Evolutionary conservation across 2,329 filamentous ascomycete genomes (phyloP).

Genomic region (Fusarium lateritium): DNA sequence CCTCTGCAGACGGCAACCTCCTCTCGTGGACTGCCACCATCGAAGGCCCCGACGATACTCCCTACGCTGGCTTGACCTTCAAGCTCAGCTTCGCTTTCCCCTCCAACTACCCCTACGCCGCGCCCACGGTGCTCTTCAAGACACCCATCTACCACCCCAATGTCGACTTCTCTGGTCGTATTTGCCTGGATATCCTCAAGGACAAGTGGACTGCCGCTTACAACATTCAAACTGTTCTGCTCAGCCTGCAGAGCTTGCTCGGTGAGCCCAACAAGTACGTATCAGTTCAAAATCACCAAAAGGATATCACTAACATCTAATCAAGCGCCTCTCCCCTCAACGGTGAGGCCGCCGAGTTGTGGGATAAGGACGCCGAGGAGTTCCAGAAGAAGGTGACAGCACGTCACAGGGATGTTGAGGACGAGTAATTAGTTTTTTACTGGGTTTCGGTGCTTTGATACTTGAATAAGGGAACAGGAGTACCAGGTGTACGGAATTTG

Average conservation of each 20-base stretch:
- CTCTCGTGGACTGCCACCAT: constrained; percentile 96
- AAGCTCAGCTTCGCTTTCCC: constrained; percentile 95
- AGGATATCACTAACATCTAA: constrained; percentile 39
- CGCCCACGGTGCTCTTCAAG: constrained; percentile 95
- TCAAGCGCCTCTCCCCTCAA: constrained; percentile 91
- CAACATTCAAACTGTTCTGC: constrained; percentile 92
- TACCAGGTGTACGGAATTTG: constrained; percentile 54
- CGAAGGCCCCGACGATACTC: constrained; percentile 89
- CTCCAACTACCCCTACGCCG: constrained; percentile 90
- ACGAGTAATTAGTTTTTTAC: constrained; percentile 62
- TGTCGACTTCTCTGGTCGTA: constrained; percentile 95
- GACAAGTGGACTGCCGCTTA: constrained; percentile 99
- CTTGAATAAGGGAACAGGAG: constrained; percentile 59
- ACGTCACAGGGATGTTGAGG: constrained; percentile 75
- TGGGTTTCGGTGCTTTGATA: constrained; percentile 40
- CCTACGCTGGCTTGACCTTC: constrained; percentile 88
- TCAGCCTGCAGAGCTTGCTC: constrained; percentile 94
- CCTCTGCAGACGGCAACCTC: constrained; percentile 89
- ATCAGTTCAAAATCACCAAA: neutral
- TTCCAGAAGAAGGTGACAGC: constrained; percentile 84
- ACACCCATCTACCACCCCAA: constrained; percentile 99
- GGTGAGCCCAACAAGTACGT: constrained; percentile 98
- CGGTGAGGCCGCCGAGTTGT: constrained; percentile 94
- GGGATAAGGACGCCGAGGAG: constrained; percentile 89
- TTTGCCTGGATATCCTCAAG: constrained; percentile 98